These are phyloP conservation scores for Aspergillus neoniger DNA, from an alignment of 2,329 filamentous ascomycete species.

Conservation along the genomic window DNA sequence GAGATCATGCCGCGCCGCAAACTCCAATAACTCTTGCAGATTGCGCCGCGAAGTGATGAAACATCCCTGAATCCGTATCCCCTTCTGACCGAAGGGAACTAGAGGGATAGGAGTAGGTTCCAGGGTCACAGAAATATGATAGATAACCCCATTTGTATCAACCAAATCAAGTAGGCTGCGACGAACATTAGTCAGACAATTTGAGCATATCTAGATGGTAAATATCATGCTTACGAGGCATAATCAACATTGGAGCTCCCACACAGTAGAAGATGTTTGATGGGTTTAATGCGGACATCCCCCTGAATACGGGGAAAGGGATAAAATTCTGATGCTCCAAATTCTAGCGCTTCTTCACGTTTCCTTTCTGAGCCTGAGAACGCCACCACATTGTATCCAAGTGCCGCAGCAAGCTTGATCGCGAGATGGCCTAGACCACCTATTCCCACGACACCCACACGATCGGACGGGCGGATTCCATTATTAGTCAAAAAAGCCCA, in stretches of 20 bases:
- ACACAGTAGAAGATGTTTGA: constrained; percentile 21
- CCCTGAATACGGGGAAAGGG: constrained; percentile 20
- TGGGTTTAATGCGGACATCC: constrained; percentile 5
- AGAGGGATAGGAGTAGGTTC: too few species aligned
- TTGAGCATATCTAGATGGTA: too few species aligned
- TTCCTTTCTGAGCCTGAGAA: constrained; percentile 24
- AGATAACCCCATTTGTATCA: too few species aligned
- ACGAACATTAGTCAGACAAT: too few species aligned
- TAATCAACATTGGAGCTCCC: constrained; percentile 14
- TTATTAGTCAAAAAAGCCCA: constrained; percentile 62
- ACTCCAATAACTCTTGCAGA: too few species aligned
- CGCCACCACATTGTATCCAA: constrained; percentile 58
- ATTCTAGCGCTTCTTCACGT: constrained; percentile 25
- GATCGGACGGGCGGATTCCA: constrained; percentile 64
- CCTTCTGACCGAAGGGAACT: too few species aligned
- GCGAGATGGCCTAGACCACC: constrained; percentile 73
- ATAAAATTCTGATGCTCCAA: constrained; percentile 65
- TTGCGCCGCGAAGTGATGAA: too few species aligned
- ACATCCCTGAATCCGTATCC: too few species aligned
- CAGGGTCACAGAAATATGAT: too few species aligned
- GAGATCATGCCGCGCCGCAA: too few species aligned
- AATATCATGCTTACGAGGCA: constrained; percentile 8
- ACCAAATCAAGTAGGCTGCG: too few species aligned
- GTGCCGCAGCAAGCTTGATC: constrained; percentile 65
- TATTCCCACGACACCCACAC: constrained; percentile 68